phyloP scores from a whole-genome alignment of 2,329 filamentous ascomycete genomes.

The Hortaea werneckii region DNA sequence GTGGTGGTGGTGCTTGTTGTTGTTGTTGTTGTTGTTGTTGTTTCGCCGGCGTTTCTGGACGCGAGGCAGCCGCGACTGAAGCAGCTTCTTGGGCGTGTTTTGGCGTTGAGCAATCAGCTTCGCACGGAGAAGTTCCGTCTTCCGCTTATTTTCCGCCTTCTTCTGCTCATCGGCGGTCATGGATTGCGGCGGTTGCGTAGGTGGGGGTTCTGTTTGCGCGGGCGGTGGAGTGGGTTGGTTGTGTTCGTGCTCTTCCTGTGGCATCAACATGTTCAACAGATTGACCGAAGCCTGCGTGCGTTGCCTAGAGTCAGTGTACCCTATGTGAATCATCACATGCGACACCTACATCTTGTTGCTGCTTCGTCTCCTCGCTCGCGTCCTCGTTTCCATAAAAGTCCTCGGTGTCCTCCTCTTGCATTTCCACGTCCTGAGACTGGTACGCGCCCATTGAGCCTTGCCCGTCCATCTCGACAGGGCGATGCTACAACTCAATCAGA shows the following conservation, averaged over 20 bases:
- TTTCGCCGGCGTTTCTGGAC: slow-evolving; percentile 2
- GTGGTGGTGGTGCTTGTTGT: too few species aligned
- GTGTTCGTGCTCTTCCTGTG: background rate
- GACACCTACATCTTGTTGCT: background rate
- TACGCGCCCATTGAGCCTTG: slow-evolving; percentile 13
- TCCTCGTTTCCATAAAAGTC: slow-evolving; percentile 13
- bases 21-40: background rate
- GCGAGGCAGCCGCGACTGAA: background rate
- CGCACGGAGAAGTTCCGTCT: slow-evolving; percentile 24
- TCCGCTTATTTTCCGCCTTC: slow-evolving; percentile 16
- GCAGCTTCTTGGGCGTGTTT: slow-evolving; percentile 10
- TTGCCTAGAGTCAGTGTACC: background rate
- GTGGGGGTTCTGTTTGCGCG: too few species aligned
- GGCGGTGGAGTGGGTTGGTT: background rate
- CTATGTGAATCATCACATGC: background rate
- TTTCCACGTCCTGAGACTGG: slow-evolving; percentile 5
- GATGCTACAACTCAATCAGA: too few species aligned
- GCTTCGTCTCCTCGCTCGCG: slow-evolving; percentile 5
- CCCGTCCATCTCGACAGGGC: slow-evolving; percentile 12
- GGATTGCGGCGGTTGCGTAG: background rate
- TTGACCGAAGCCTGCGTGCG: background rate
- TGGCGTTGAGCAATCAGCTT: slow-evolving; percentile 17
- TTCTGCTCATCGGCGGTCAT: slow-evolving; percentile 1
- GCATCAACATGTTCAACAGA: background rate
- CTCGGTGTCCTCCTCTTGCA: slow-evolving; percentile 13